phyloP scores from a whole-genome alignment of 2,329 filamentous ascomycete species.

The Paramyrothecium sp. region DNA sequence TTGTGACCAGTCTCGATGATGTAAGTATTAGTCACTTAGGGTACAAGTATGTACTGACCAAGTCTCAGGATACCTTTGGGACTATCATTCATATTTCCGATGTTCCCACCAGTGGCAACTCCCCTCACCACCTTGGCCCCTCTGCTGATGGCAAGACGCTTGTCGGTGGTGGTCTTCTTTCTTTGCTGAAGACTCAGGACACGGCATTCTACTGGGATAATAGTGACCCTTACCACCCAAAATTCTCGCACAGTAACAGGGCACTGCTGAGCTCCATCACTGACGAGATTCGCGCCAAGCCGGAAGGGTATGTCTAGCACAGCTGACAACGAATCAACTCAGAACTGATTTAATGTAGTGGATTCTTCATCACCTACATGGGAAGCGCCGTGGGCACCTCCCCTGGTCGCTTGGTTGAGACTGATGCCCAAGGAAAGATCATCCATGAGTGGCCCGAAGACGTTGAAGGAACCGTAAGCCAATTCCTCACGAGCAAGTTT shows the following conservation, averaged over 20 bases:
- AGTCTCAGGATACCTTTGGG: constrained; percentile 55
- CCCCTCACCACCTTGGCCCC: constrained; percentile 56
- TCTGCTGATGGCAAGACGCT: constrained; percentile 57
- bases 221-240: constrained; percentile 55
- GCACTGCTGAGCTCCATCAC: constrained; percentile 58
- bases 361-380: constrained; percentile 63
- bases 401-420: constrained; percentile 60
- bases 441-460: constrained; percentile 63
- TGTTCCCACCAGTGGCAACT: constrained; percentile 58
- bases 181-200: constrained; percentile 59
- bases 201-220: constrained; percentile 63
- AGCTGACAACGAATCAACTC: background rate
- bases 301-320: constrained; percentile 43
- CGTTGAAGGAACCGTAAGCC: constrained; percentile 36
- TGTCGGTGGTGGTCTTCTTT: constrained; percentile 56
- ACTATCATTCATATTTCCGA: constrained; percentile 56
- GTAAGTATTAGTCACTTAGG: constrained; percentile 22
- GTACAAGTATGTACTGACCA: background rate
- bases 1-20: constrained; percentile 58
- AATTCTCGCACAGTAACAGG: constrained; percentile 59
- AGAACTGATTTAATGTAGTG: constrained; percentile 21
- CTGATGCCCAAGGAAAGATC: constrained; percentile 56
- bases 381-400: constrained; percentile 56
- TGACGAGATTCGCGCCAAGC: constrained; percentile 63
- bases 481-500: no score